Evolutionary conservation across 345 rosid species (phyloP), one percentile per base, ranked within the genome.

Genomic region (Bruguiera gymnorhiza): DNA sequence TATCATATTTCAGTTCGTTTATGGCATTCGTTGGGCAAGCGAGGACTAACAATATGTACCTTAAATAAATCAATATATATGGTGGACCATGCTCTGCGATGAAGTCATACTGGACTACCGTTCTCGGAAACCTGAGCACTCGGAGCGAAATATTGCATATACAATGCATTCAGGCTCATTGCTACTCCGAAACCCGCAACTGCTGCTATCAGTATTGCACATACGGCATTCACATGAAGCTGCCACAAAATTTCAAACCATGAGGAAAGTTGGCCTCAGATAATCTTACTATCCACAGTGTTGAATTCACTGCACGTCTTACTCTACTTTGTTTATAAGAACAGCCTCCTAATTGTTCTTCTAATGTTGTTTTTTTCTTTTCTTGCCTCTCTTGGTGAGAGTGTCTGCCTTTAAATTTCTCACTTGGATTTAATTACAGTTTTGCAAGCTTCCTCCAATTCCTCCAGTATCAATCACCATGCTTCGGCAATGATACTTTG

Each of bases 151-250:
- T 74, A 81, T n/a, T 81, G 82, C 59, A 85, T 70, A 70, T 80
- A 95, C 76, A 91, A 68, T 15, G 89, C 72, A 76, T 95, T 95
- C 76, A 95, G 76, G 76, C 87, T 66, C 95, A 87, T 84, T 5
- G 97, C 87, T 62, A 82, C 70, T n/a, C 96, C 99, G 15, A 95
- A 95, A 72, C 97, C 93, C 71, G 87, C 29, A 62, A 85, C 79
- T 16, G 90, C 81, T 4, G 98, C 79, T 26, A 87, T 79, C 70
- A 91, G 74, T 71, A 91, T 79, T 0, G 97, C 78, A 39, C 76
- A 84, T 66, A 89, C 65, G 29, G 91, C 90, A 68, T 81, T 86
- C 65, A 94, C 48, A 78, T 80, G 85, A 76, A 91, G 79, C 98
- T 94, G 97, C 76, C 76, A 76, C 68, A 70, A 52, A 10, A 67